phyloP scores from a whole-genome alignment of 108 stramenopile species.

The Seminavis robusta region DNA sequence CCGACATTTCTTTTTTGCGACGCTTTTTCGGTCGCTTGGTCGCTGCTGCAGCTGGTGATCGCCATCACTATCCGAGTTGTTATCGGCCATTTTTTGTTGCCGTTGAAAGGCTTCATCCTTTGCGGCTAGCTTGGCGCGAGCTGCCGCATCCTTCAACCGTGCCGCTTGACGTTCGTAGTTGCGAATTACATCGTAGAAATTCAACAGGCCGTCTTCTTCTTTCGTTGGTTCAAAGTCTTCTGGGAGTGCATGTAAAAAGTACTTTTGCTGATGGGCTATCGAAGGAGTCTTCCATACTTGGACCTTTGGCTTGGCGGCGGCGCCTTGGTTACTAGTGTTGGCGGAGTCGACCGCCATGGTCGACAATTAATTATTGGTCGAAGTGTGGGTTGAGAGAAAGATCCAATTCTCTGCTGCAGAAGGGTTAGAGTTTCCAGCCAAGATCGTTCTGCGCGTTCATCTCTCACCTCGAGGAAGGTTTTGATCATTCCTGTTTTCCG shows the following conservation, averaged over 20 bases:
- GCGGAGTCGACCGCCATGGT: too few species aligned
- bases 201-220: slow-evolving; percentile 56
- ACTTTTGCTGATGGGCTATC: slow-evolving; percentile 13
- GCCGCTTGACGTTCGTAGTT: slow-evolving; percentile 65
- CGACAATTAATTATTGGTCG: too few species aligned
- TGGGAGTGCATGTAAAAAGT: slow-evolving; percentile 30
- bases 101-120: slow-evolving; percentile 56
- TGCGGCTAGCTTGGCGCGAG: slow-evolving; percentile 62
- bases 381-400: too few species aligned
- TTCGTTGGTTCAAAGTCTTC: slow-evolving; percentile 60
- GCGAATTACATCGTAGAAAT: slow-evolving; percentile 66
- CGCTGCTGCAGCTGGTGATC: background rate
- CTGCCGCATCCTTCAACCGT: slow-evolving; percentile 61
- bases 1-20: slow-evolving; percentile 12
- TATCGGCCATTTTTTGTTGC: slow-evolving; percentile 13
- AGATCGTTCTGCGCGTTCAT: too few species aligned
- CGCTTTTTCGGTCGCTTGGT: background rate
- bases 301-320: too few species aligned
- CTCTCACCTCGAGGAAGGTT: too few species aligned
- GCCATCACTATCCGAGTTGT: slow-evolving; percentile 9
- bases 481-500: too few species aligned
- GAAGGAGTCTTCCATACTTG: slow-evolving; percentile 26
- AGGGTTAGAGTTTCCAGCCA: too few species aligned
- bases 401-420: too few species aligned
- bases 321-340: too few species aligned